phyloP scores from a whole-genome alignment of 2,329 filamentous ascomycete genomes.

The Pleomassaria siparia region DNA sequence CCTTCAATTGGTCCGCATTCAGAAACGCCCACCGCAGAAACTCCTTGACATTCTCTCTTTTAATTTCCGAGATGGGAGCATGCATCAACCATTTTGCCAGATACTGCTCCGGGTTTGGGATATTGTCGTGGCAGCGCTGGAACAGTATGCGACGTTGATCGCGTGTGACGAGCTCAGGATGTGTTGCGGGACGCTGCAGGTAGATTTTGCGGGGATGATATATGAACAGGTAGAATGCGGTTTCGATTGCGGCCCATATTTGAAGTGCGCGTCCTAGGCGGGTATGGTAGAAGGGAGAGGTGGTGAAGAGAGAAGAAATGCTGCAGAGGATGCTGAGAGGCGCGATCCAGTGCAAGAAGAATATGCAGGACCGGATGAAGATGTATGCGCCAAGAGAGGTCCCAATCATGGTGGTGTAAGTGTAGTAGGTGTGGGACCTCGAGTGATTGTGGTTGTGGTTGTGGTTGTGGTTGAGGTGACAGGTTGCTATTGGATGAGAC shows the following conservation, averaged over 20 bases:
- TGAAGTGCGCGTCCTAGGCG: constrained; percentile 27
- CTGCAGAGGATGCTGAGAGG: constrained; percentile 49
- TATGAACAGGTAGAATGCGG: constrained; percentile 53
- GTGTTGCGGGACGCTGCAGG: constrained; percentile 52
- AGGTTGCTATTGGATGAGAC: neutral
- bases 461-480: too few species aligned
- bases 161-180: constrained; percentile 47
- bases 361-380: constrained; percentile 50
- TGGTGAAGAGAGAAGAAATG: constrained; percentile 26
- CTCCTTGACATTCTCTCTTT: constrained; percentile 62
- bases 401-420: constrained; percentile 30
- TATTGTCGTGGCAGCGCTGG: constrained; percentile 52
- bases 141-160: constrained; percentile 57
- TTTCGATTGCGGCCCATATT: constrained; percentile 49
- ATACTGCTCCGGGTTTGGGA: constrained; percentile 57
- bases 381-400: constrained; percentile 33
- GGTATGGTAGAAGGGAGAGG: constrained; percentile 15
- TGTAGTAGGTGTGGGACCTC: too few species aligned
- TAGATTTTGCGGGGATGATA: constrained; percentile 51
- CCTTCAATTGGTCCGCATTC: constrained; percentile 47
- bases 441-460: too few species aligned
- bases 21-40: constrained; percentile 68
- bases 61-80: constrained; percentile 57
- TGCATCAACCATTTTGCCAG: constrained; percentile 64
- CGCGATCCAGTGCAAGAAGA: constrained; percentile 49